Percentiles rank a stretch among this genome's conserved stretches.
These are phyloP conservation scores for Boletus pseudo-olivaceus DNA, from an alignment of 768 basidiomycete genomes.

Conservation along the genomic window DNA sequence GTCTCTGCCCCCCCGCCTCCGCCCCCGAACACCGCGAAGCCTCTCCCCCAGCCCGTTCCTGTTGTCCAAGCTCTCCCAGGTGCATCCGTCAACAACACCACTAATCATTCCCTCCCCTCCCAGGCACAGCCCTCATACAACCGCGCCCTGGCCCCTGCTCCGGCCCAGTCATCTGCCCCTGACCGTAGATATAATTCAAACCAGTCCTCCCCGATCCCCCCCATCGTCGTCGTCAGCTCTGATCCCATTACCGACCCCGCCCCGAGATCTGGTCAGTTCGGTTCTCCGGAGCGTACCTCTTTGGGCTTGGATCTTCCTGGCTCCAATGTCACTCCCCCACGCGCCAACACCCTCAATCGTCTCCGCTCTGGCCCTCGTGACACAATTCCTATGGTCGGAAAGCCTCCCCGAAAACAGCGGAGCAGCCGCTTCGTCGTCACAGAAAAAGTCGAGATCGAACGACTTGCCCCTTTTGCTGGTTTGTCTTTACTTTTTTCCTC, in stretches of 20 bases:
- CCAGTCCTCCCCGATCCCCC: constrained; percentile 57
- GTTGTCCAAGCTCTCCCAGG: constrained; percentile 35
- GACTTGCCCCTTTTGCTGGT: constrained; percentile 89
- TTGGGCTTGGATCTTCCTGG: constrained; percentile 44
- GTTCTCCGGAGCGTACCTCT: constrained; percentile 47
- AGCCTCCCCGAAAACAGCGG: constrained; percentile 95
- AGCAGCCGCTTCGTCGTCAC: constrained; percentile 95
- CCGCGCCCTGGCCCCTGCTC: constrained; percentile 42
- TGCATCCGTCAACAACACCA: constrained; percentile 32
- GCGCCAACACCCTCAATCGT: constrained; percentile 66
- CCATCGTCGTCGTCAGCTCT: constrained; percentile 84
- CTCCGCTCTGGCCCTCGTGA: constrained; percentile 86
- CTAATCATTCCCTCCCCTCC: constrained; percentile 40
- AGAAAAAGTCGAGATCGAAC: constrained; percentile 95
- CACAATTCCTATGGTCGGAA: constrained; percentile 93
- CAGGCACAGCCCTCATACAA: constrained; percentile 40
- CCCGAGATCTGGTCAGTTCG: constrained; percentile 40
- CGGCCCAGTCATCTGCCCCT: constrained; percentile 37
- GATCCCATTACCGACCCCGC: constrained; percentile 52
- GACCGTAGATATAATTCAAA: constrained; percentile 56
- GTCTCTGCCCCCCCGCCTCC: constrained; percentile 51
- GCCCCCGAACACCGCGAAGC: constrained; percentile 62
- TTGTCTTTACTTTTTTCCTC: background rate
- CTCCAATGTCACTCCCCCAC: constrained; percentile 53
- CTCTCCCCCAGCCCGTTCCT: constrained; percentile 52